Base-by-base conservation (phyloP, 2,329 filamentous ascomycete species). In the Aspergillus luchuensis region DNA sequence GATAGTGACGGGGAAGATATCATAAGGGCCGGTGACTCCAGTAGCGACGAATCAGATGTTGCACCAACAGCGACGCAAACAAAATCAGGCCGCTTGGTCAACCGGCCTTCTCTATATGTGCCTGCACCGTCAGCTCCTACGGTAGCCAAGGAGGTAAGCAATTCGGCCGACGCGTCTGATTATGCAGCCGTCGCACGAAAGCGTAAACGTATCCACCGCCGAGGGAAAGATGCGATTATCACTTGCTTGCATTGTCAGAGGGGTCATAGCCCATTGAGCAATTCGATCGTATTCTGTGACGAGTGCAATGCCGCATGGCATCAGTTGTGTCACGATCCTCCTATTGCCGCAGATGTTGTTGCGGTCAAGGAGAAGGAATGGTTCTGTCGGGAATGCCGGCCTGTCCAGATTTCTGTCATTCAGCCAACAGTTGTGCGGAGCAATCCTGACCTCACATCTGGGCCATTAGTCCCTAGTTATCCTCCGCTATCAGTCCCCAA, bases 241-340 rank as follows among this genome's bases (percentile, higher is more conserved):
- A 75, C 90, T 33, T 95, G 91, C 79, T 88, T 87, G 67, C 83
- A 85, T 64, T 96, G 91, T 76, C 84, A 87, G 56, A 82, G 91
- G 65, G 87, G 89, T 8, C 85, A 89, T 65, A 91, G 89, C 69
- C 88, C 89, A 3, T 74, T 81, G n/a, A 86, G 80, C 67, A 95
- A 95, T 76, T 85, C 88, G 77, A 93, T 96, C 72, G 91, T 95
- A 2, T 92, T 93, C 74, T 96, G 91, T 78, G 90, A 94, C 75
- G 87, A 87, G 15, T 96, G 91, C 79, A 91, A 91, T 72, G 82
- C 83, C 30, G 86, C 88, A 45, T 96, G 91, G 85, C 91, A 96
- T 75, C 90, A 92, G 73, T 86, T 87, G 69, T 96, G 91, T 70
- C 91, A 96, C 73, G 84, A 90, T 60, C 91, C 91, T 1, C 84